These are phyloP conservation scores for Sugiyamaella lignohabitans DNA, from an alignment of 805 yeast species.

Conservation along the genomic window DNA sequence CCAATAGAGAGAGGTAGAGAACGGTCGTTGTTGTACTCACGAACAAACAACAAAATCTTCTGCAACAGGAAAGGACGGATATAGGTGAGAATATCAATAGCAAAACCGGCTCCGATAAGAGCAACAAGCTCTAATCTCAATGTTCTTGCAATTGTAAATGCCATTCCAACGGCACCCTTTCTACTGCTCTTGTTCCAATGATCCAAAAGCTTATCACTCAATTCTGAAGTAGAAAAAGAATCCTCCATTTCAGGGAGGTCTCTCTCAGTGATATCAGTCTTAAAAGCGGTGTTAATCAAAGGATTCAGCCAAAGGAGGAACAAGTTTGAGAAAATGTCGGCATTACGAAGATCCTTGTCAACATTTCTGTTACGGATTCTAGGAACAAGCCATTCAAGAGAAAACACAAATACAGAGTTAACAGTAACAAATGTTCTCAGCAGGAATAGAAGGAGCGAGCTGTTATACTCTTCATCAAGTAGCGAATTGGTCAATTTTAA, in stretches of 20 bases:
- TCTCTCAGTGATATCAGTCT: conserved; percentile 21
- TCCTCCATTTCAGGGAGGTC: conserved; percentile 73
- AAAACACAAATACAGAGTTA: conserved; percentile 2
- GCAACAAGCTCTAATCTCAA: conserved; percentile 56
- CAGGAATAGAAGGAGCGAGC: neutral
- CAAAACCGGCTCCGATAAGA: conserved; percentile 57
- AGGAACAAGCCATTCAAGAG: conserved; percentile 10
- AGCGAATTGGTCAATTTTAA: neutral
- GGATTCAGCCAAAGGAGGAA: conserved; percentile 12
- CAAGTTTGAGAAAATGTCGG: conserved; percentile 11
- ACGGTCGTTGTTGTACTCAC: conserved; percentile 26
- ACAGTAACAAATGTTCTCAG: conserved; percentile 1
- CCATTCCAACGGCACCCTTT: conserved; percentile 25
- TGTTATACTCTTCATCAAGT: neutral
- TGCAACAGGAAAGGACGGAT: conserved; percentile 72
- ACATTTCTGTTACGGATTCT: neutral
- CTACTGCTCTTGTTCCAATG: conserved; percentile 52
- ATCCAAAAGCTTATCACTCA: conserved; percentile 42
- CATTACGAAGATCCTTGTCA: neutral
- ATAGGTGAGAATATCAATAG: conserved; percentile 64
- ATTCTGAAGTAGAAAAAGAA: conserved; percentile 44
- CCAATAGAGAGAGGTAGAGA: conserved; percentile 44
- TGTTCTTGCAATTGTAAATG: conserved; percentile 50
- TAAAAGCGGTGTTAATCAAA: conserved; percentile 5
- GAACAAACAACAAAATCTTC: conserved; percentile 49